Conservation (phyloP, 805 yeast genomes). For the Metschnikowia picachoensis region DNA sequence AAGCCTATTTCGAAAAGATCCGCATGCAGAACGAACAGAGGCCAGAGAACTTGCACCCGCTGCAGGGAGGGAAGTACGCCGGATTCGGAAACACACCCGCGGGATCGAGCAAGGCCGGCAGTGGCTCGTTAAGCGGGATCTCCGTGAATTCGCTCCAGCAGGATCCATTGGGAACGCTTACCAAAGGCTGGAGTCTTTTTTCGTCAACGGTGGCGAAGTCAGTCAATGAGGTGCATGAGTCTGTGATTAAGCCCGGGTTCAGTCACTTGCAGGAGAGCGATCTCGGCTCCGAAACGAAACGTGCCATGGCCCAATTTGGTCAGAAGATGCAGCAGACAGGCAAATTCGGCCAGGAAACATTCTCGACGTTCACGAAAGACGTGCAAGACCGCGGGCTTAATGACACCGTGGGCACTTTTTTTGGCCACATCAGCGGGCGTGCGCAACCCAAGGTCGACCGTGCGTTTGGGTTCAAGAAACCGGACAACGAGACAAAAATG, state of each 20-base stretch:
- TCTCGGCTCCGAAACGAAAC: conserved; percentile 71
- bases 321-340: conserved; percentile 90
- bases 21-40: conserved; percentile 70
- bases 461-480: conserved; percentile 65
- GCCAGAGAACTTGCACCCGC: conserved; percentile 80
- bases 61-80: conserved; percentile 87
- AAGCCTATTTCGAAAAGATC: conserved; percentile 73
- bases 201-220: conserved; percentile 82
- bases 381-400: conserved; percentile 37
- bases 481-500: conserved; percentile 48
- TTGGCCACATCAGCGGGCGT: conserved; percentile 45
- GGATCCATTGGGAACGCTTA: conserved; percentile 88
- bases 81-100: conserved; percentile 87
- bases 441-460: conserved; percentile 40
- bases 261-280: conserved; percentile 76
- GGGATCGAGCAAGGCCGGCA: conserved; percentile 32
- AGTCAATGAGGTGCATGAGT: conserved; percentile 78
- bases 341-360: conserved; percentile 66
- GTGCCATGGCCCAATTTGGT: conserved; percentile 97
- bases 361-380: conserved; percentile 51
- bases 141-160: conserved; percentile 65
- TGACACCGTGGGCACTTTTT: conserved; percentile 35
- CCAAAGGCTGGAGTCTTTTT: conserved; percentile 93
- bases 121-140: conserved; percentile 50
- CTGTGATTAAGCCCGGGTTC: conserved; percentile 88